phyloP scores from a whole-genome alignment of 225 moss, liverwort and hornwort genomes.

The Thuidium tamariscinum region DNA sequence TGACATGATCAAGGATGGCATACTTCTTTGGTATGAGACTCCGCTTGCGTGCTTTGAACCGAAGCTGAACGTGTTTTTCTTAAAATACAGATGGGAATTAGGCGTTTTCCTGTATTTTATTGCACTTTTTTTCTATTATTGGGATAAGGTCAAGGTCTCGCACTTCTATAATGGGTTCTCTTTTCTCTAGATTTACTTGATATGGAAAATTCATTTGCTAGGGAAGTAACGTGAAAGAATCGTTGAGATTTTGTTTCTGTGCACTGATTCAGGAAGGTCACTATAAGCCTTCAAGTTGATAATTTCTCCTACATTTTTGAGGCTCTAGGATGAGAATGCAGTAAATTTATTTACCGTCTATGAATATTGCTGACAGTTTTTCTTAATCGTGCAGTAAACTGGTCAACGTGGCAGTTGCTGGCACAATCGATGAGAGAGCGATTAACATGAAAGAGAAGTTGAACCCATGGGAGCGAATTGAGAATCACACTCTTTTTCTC shows the following conservation, averaged over 20 bases:
- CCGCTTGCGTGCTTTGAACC: neutral
- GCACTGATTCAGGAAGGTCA: neutral
- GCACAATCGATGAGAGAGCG: constrained; percentile 96
- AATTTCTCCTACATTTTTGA: neutral
- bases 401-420: constrained; percentile 90
- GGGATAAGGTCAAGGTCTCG: neutral
- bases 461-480: constrained; percentile 97
- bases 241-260: neutral
- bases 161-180: neutral
- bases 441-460: constrained; percentile 81
- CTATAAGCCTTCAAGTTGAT: neutral
- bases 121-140: neutral
- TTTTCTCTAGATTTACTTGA: neutral
- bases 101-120: neutral
- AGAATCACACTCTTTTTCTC: constrained; percentile 88
- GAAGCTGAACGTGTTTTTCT: neutral
- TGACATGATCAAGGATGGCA: constrained; percentile 80
- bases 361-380: neutral
- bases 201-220: neutral
- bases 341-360: neutral
- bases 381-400: constrained; percentile 53
- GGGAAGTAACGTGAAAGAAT: neutral
- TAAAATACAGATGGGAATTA: neutral
- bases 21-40: constrained; percentile 62
- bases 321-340: neutral